Percentiles rank a stretch among this genome's conserved stretches.
Conservation (phyloP, 768 basidiomycete species). For the Mycena leptocephala region DNA sequence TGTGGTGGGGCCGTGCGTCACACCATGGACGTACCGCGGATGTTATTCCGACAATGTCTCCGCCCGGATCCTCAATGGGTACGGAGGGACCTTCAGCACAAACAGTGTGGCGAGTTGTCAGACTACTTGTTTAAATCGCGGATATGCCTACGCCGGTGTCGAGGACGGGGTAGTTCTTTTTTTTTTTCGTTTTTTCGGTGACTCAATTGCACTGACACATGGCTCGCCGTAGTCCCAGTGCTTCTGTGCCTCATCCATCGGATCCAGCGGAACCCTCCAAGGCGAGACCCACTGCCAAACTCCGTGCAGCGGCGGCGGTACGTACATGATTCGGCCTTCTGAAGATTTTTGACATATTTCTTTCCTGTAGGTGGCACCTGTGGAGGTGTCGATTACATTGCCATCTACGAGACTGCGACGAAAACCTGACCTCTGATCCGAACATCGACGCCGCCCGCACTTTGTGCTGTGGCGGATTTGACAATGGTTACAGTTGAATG, state of each 20-base stretch:
- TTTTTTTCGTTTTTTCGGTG: background rate
- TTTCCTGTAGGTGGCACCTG: background rate
- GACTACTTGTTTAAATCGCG: too few relatives aligned
- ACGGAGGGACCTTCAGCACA: too few relatives aligned
- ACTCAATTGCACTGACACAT: background rate
- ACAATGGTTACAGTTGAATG: background rate
- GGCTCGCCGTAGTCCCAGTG: too few relatives aligned
- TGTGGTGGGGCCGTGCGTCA: background rate
- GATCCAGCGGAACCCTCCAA: background rate
- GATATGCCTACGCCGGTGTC: slow-evolving; percentile 4
- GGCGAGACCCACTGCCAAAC: background rate
- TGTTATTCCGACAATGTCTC: slow-evolving; percentile 3
- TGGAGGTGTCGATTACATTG: slow-evolving; percentile 5
- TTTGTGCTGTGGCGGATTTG: background rate
- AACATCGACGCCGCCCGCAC: background rate
- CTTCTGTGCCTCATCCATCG: slow-evolving; percentile 4
- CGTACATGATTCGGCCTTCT: background rate
- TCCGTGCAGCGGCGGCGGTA: background rate
- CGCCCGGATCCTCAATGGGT: background rate
- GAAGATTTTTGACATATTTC: background rate
- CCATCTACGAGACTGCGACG: background rate
- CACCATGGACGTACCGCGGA: slow-evolving; percentile 2
- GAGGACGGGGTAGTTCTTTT: slow-evolving; percentile 5
- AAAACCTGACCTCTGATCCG: background rate
- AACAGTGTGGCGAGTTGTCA: too few relatives aligned